A percentile compares a stretch with the other conserved stretches of the same genome.
Conservation (phyloP, 305 asterid species). For the Ruellia speciosa region DNA sequence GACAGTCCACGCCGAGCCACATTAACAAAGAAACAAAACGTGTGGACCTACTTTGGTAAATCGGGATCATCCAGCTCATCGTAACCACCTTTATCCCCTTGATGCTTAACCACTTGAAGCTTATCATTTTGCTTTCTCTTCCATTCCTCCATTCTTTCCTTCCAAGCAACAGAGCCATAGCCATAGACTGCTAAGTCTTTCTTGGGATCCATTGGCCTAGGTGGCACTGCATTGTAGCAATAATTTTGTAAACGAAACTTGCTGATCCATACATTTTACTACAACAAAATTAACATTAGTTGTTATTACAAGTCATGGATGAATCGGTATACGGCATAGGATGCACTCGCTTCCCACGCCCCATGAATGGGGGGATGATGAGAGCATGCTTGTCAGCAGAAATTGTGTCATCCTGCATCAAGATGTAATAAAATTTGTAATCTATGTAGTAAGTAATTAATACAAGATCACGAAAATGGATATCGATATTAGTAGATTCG, state of each 20-base stretch:
- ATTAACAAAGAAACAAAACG: constrained; percentile 21
- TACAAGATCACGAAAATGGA: constrained; percentile 16
- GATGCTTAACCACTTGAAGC: constrained; percentile 83
- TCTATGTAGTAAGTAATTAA: constrained; percentile 10
- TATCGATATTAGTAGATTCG: not conserved
- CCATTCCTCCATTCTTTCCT: constrained; percentile 99
- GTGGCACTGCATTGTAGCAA: constrained; percentile 51
- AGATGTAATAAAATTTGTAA: constrained; percentile 9
- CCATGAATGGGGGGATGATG: constrained; percentile 73
- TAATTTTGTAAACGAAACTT: constrained; percentile 1
- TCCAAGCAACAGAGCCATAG: constrained; percentile 93
- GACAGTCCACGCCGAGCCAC: constrained; percentile 31
- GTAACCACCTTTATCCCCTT: constrained; percentile 61
- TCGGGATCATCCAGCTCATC: constrained; percentile 85
- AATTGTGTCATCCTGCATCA: constrained; percentile 69
- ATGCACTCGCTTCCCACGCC: constrained; percentile 71
- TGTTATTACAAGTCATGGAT: constrained; percentile 50
- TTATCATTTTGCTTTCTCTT: constrained; percentile 80
- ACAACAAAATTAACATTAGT: not conserved
- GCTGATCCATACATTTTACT: constrained; percentile 2
- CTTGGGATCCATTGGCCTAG: constrained; percentile 94
- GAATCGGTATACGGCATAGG: constrained; percentile 63
- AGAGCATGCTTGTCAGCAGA: constrained; percentile 95
- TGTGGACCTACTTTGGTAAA: constrained; percentile 76
- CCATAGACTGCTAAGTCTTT: constrained; percentile 93